Evolutionary conservation across 2,329 filamentous ascomycete species (phyloP).

Genomic region (Fusarium robinianum): DNA sequence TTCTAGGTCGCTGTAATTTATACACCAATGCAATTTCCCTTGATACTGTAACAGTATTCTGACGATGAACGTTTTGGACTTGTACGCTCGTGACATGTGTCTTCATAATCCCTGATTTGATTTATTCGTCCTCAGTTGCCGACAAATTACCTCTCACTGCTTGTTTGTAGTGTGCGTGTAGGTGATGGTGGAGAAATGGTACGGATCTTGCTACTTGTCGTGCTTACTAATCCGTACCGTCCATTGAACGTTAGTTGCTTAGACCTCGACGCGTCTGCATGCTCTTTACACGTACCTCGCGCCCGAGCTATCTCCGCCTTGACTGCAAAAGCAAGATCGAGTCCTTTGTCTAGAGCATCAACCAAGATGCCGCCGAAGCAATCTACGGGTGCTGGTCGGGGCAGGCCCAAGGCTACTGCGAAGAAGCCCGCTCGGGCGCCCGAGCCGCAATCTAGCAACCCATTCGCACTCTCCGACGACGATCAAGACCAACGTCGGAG

Average conservation of each 20-base stretch:
- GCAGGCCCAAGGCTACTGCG: constrained; percentile 40
- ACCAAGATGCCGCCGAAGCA: constrained; percentile 50
- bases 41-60: constrained; percentile 35
- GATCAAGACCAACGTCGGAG: constrained; percentile 16
- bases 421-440: constrained; percentile 31
- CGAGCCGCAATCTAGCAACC: constrained; percentile 40
- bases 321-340: neutral
- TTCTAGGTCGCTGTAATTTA: constrained; percentile 66
- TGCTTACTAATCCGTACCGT: too few species aligned
- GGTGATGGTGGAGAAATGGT: too few species aligned
- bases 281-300: too few species aligned
- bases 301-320: too few species aligned
- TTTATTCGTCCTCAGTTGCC: too few species aligned
- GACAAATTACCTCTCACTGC: too few species aligned
- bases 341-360: neutral
- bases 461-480: constrained; percentile 44
- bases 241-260: too few species aligned
- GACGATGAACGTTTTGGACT: neutral
- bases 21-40: constrained; percentile 62
- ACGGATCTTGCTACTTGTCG: too few species aligned
- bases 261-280: too few species aligned
- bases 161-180: too few species aligned
- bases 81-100: too few species aligned
- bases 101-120: too few species aligned
- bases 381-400: constrained; percentile 43